Base-by-base conservation (phyloP, 495 filamentous ascomycete genomes). In the Barbatosphaeria neglecta region DNA sequence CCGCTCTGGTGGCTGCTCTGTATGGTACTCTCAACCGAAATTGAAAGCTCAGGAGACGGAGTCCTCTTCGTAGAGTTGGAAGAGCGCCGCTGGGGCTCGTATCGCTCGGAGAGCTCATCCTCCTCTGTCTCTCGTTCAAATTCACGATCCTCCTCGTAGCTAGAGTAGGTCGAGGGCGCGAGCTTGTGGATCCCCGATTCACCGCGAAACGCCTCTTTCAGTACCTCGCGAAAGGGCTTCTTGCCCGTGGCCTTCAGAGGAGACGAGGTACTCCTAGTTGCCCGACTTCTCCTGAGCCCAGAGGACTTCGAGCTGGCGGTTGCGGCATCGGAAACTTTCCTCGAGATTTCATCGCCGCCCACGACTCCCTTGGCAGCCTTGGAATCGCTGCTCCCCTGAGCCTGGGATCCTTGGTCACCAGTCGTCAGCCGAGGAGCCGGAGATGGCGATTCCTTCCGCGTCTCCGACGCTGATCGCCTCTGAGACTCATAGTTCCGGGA, bases 201-300 rank as follows among this genome's bases (percentile, higher is more conserved):
- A 11, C 75, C 75, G n/a, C 66, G 61, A 53, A 78, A 78, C 10
- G 74, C 75, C 50, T 74, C 73, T 41, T 66, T 70, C 8, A 78
- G 59, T 19, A 65, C 66, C 22, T 76, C 73, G 18, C 74, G 68
- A 44, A 76, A 60, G 0, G 67, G 60, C 37, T 56, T 67, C 46
- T 59, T 71, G 1, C 53, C 57, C 17, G 53, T 48, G 7, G 56
- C 37, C 45, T 66, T 77, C 2, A 61, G 51, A 6, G 72, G 62
- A 10, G 65, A 60, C 6, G 69, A 55, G 17, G 66, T 49, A 43
- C 61, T 57, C 50, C 70, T 65, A 28, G 70, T 73, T 10, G 74
- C 72, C 41, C 63, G 64, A 35, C 65, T 69, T 52, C 75, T 64
- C 47, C 64, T 74, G 39, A 75, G 56, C 0, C 60, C 63, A 1